Evolutionary conservation across 2,329 filamentous ascomycete species (phyloP), one percentile per base, ranked within the genome.

Genomic region (Lomentospora prolificans): DNA sequence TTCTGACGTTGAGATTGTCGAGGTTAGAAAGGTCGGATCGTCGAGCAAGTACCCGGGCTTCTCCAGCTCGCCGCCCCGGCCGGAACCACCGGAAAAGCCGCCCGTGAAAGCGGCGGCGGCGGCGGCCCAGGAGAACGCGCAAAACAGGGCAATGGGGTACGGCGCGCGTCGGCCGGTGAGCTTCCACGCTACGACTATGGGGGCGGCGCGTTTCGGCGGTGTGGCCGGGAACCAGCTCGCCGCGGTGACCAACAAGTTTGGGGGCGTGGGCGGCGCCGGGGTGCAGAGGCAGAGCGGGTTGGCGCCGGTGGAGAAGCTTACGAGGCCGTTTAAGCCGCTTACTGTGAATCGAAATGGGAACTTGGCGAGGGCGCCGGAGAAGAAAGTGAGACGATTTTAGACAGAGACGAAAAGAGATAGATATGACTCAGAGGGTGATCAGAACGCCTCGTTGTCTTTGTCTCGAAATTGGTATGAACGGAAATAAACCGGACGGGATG

Each of bases 301-400:
- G 30, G 69, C 75, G 44, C 73, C 75, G 0, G 72, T 82, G 63
- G 74, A 78, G 52, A 72, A 71, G 60, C 63, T 81, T 51, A 70
- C 72, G 55, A 80, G 75, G 62, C 80, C 80, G 4, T 83, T 82
- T 57, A 81, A 79, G 66, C 77, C 76, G 46, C 67, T 81, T 61
- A 81, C 77, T 9, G 75, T 81, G 19, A 77, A 74, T 57, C 70
- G 75, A 9, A 50, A 46, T 55, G 57, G 58, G 56, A 56, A 51
- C 50, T 28, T 53, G 52, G 39, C 30, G n/a, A 33, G 51, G 51
- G 36, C 48, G 39, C 31, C 30, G 30, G 22, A 44, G 36, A 55
- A 55, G 50, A 33, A 60, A 17, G 50, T 36, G 9, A 25, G 27
- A 14, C 28, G 17, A 41, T 5, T 28, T n/a, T 7, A 31, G 46